Evolutionary conservation across 441 rosid genomes (phyloP), one percentile per base, ranked within the genome.

Genomic region (Gossypium trilobum): DNA sequence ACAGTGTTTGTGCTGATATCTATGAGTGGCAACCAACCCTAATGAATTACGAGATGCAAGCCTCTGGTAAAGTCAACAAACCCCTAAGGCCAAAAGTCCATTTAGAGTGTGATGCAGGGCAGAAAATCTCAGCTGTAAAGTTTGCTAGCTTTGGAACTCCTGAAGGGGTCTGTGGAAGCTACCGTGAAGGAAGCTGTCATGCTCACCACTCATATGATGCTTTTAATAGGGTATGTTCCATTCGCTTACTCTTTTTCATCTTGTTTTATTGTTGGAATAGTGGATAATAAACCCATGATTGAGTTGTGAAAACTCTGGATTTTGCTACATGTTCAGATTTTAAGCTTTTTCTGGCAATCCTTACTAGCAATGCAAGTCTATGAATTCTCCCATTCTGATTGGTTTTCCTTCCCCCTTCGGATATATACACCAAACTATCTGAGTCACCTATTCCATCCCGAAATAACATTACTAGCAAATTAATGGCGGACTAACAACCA

Each of bases 141-240:
- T 95, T 92, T 74, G 99, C 97, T 16, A 92, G 97, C 87, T 95
- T 95, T 0, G 97, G 99, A 22, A 92, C 94, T 57, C 99, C 99
- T 25, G 85, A 84, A 80, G 99, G 99, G 6, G 79, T 81, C 66
- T 95, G 99, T 19, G 99, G 99, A 77, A 89, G 86, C 84, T 95
- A 86, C 84, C 85, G 77, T 0, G 80, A 89, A 66, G 97, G 97
- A 80, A 81, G 90, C 75, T 95, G 99, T 58, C 99, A 95, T 0
- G 99, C 97, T 22, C 84, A 83, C 79, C 97, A 91, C 82, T 95
- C 99, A 0, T 92, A 86, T 54, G 99, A 92, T 72, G 99, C 96
- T 63, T 95, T 95, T 78, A 86, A 95, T 82, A 92, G 81, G 81
- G 99, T 91, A 83, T 42, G 86, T 63, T 20, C 23, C 23, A 3